Percentiles rank a stretch among this genome's conserved stretches.
phyloP scores from a whole-genome alignment of 129 eudicot species.

The Scalesia atractyloides region DNA sequence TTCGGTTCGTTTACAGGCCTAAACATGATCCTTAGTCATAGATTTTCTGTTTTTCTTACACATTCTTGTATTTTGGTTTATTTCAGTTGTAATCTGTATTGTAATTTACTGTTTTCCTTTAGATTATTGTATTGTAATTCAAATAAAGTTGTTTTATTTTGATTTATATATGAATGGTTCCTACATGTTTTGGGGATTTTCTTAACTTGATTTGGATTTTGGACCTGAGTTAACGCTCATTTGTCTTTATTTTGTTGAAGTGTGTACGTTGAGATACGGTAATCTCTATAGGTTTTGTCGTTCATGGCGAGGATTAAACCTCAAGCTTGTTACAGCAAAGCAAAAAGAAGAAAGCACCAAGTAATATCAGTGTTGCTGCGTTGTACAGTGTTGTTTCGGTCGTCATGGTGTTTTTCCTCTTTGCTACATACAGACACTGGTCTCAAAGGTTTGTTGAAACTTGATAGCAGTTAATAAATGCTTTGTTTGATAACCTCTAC shows the following conservation, averaged over 20 bases:
- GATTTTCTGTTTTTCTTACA: too few species aligned
- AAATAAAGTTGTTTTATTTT: too few species aligned
- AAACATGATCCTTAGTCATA: too few species aligned
- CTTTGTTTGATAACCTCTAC: background rate
- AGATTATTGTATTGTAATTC: too few species aligned
- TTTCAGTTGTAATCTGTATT: too few species aligned
- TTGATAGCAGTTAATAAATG: background rate
- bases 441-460: slow-evolving; percentile 71
- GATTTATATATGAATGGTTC: too few species aligned
- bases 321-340: slow-evolving; percentile 95
- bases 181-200: background rate
- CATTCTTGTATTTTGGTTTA: too few species aligned
- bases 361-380: slow-evolving; percentile 58
- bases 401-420: slow-evolving; percentile 68
- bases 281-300: slow-evolving; percentile 19
- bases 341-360: slow-evolving; percentile 96
- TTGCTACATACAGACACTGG: slow-evolving; percentile 77
- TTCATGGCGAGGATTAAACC: slow-evolving; percentile 95
- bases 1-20: too few species aligned
- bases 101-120: too few species aligned
- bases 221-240: background rate
- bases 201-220: slow-evolving; percentile 12
- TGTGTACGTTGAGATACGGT: background rate
- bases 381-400: slow-evolving; percentile 58
- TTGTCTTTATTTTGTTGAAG: slow-evolving; percentile 24